phyloP scores from a whole-genome alignment of 345 rosid species.

The Zanthoxylum bungeanum region DNA sequence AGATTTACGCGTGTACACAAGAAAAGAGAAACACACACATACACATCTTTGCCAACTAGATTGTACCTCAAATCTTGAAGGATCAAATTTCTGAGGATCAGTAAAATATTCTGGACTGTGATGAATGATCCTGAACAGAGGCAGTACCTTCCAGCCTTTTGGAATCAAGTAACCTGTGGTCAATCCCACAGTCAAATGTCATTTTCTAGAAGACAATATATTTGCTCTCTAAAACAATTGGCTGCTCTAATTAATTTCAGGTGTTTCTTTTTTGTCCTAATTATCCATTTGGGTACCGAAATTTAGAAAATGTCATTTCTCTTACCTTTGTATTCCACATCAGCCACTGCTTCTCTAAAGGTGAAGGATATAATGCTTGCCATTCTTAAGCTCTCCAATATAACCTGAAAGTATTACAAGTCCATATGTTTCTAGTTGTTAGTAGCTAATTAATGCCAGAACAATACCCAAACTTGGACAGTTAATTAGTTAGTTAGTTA shows the following conservation, averaged over 20 bases:
- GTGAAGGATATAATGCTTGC: constrained; percentile 80
- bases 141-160: constrained; percentile 85
- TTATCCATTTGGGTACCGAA: background rate
- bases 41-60: background rate
- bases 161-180: constrained; percentile 68
- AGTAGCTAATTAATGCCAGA: background rate
- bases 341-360: constrained; percentile 68
- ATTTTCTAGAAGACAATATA: constrained; percentile 1
- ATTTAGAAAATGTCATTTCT: background rate
- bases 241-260: background rate
- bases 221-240: background rate
- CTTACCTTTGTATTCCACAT: constrained; percentile 72
- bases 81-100: constrained; percentile 66
- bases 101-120: constrained; percentile 57
- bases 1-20: background rate
- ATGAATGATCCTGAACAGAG: constrained; percentile 73
- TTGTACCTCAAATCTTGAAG: constrained; percentile 70
- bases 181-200: constrained; percentile 1
- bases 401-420: constrained; percentile 35
- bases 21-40: background rate
- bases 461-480: background rate
- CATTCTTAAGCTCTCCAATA: constrained; percentile 67
- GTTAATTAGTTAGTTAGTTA: no score
- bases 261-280: background rate
- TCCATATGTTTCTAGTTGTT: background rate